Percentiles rank a stretch among this genome's conserved stretches.
phyloP scores from a whole-genome alignment of 2,329 filamentous ascomycete genomes.

The Cercospora zeina region DNA sequence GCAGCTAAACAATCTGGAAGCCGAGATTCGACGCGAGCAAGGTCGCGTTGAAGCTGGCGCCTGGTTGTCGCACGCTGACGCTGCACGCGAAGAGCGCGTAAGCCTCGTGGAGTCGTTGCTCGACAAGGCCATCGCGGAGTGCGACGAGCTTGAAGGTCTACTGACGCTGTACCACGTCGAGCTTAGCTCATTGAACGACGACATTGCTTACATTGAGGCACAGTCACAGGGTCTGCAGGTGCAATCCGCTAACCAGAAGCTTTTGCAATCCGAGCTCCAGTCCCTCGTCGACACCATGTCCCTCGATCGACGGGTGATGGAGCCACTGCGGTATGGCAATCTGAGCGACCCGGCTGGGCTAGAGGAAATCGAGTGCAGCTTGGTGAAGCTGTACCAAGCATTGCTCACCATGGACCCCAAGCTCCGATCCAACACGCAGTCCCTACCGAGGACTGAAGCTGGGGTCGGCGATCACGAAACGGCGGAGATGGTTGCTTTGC shows the following conservation, averaged over 20 bases:
- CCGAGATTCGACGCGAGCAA: conserved; percentile 81
- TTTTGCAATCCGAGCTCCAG: conserved; percentile 85
- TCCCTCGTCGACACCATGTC: conserved; percentile 87
- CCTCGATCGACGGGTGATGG: conserved; percentile 74
- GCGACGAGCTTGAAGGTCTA: conserved; percentile 92
- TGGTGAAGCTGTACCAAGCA: conserved; percentile 84
- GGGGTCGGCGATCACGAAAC: conserved; percentile 69
- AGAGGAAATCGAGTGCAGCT: conserved; percentile 71
- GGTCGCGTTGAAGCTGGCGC: conserved; percentile 88
- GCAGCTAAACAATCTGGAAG: conserved; percentile 76
- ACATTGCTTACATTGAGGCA: conserved; percentile 95
- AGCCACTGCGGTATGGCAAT: conserved; percentile 70
- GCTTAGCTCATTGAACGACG: conserved; percentile 86
- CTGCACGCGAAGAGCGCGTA: conserved; percentile 80
- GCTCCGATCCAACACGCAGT: conserved; percentile 57
- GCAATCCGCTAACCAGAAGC: conserved; percentile 93
- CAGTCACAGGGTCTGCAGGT: conserved; percentile 96
- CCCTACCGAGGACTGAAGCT: conserved; percentile 47
- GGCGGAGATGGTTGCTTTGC: conserved; percentile 86
- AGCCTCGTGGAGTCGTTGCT: conserved; percentile 82
- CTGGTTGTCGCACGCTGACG: conserved; percentile 79
- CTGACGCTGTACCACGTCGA: conserved; percentile 94
- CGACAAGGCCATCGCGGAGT: conserved; percentile 88
- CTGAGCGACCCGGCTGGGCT: conserved; percentile 71
- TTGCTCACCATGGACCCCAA: conserved; percentile 91